Evolutionary conservation across 2,329 filamentous ascomycete species (phyloP).

Genomic region (Neocatenulostroma microsporum): DNA sequence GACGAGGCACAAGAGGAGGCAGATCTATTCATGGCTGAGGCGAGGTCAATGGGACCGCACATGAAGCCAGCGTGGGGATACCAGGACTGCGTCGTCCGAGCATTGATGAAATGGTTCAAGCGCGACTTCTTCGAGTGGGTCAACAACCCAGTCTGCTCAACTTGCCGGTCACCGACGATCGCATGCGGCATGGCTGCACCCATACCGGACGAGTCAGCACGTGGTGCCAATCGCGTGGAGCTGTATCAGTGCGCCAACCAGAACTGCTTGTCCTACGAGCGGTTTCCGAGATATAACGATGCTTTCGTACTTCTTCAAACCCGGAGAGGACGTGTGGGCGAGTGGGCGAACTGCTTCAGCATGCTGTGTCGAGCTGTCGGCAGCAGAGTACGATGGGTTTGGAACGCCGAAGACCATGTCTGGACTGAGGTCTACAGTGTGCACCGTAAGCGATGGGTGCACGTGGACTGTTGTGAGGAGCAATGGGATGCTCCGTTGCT

Average conservation of each 20-base stretch:
- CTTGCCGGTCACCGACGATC: conserved; percentile 75
- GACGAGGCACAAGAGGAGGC: conserved; percentile 88
- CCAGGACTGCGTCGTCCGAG: conserved; percentile 89
- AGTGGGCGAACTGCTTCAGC: conserved; percentile 98
- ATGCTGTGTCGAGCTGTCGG: conserved; percentile 95
- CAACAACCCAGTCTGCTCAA: conserved; percentile 82
- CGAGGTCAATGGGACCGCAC: conserved; percentile 74
- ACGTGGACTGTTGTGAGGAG: conserved; percentile 90
- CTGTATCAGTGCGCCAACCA: conserved; percentile 77
- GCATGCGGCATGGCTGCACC: conserved; percentile 76
- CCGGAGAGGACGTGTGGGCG: conserved; percentile 74
- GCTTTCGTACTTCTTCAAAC: conserved; percentile 89
- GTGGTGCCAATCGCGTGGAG: conserved; percentile 79
- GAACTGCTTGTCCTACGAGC: conserved; percentile 69
- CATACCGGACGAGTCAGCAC: conserved; percentile 79
- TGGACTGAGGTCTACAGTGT: conserved; percentile 98
- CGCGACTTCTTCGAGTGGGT: conserved; percentile 92
- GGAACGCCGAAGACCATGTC: conserved; percentile 95
- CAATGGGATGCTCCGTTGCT: conserved; percentile 90
- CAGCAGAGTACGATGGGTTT: conserved; percentile 88
- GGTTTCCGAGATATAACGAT: conserved; percentile 90
- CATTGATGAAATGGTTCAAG: conserved; percentile 93
- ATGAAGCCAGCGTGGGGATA: conserved; percentile 84
- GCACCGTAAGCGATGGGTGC: conserved; percentile 89
- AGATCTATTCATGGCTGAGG: conserved; percentile 79